Conservation (phyloP, 352 stramenopile genomes). For the Phytopythium sindhum region DNA sequence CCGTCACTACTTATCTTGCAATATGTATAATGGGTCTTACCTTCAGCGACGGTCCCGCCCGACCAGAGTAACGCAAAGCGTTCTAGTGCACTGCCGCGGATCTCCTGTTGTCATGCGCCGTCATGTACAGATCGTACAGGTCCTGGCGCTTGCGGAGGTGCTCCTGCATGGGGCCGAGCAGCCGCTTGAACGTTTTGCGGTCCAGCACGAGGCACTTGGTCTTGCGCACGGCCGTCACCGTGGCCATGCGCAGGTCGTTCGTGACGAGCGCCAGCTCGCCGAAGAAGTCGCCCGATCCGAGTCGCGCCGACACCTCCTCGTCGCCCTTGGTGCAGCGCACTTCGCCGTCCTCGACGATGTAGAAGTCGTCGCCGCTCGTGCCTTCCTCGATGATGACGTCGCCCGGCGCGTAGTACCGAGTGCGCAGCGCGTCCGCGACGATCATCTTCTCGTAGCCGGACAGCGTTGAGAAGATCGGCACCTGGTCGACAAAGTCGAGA, state of each 20-base stretch:
- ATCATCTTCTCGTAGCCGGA: conserved; percentile 70
- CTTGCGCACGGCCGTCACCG: conserved; percentile 77
- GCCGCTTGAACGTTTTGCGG: conserved; percentile 86
- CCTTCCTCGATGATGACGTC: conserved; percentile 49
- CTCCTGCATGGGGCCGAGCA: conserved; percentile 87
- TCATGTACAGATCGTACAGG: conserved; percentile 75
- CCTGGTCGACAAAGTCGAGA: conserved; percentile 56
- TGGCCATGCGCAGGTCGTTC: conserved; percentile 84
- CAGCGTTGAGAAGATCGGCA: conserved; percentile 77
- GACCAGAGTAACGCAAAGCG: background rate
- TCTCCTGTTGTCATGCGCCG: background rate
- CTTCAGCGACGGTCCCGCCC: background rate
- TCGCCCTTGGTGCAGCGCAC: conserved; percentile 57
- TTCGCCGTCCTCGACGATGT: conserved; percentile 73
- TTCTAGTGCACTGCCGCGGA: background rate
- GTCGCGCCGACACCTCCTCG: conserved; percentile 53
- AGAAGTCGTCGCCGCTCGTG: conserved; percentile 71
- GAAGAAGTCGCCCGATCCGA: conserved; percentile 64
- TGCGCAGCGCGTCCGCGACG: conserved; percentile 64
- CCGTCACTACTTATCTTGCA: background rate
- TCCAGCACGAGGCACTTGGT: conserved; percentile 87
- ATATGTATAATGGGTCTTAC: background rate
- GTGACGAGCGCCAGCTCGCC: conserved; percentile 88
- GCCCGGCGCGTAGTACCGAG: conserved; percentile 42
- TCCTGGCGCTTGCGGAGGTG: conserved; percentile 73